A percentile compares a stretch with the other conserved stretches of the same genome.
Evolutionary conservation across 495 filamentous ascomycete species (phyloP).

Genomic region (Acidiella bohemica): DNA sequence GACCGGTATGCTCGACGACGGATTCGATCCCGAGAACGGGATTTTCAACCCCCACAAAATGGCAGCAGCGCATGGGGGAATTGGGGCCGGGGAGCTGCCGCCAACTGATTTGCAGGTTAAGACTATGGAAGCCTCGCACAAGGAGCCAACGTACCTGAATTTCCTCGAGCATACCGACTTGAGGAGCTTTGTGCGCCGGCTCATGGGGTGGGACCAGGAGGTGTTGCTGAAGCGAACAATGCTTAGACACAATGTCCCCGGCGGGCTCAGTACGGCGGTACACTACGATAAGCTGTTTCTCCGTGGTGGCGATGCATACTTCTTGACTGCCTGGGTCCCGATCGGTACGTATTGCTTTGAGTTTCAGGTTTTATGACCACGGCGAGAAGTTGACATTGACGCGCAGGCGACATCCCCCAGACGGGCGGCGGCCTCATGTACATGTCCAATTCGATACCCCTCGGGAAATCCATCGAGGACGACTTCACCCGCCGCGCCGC

Average conservation of each 20-base stretch:
- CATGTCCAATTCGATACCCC: slow-evolving; percentile 9
- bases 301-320: slow-evolving; percentile 19
- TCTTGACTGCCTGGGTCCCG: slow-evolving; percentile 25
- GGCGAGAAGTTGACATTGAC: too few relatives aligned
- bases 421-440: slow-evolving; percentile 21
- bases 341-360: too few relatives aligned
- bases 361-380: too few relatives aligned
- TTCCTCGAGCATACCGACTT: slow-evolving; percentile 19
- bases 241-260: slow-evolving; percentile 23
- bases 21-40: slow-evolving; percentile 16
- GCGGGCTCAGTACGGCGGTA: slow-evolving; percentile 17
- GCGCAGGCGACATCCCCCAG: slow-evolving; percentile 17
- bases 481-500: slow-evolving; percentile 18
- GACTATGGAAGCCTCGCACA: slow-evolving; percentile 14
- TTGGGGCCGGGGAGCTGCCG: slow-evolving; percentile 18
- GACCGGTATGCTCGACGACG: slow-evolving; percentile 20
- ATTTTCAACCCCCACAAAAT: slow-evolving; percentile 18
- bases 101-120: slow-evolving; percentile 4
- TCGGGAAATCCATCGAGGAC: slow-evolving; percentile 19
- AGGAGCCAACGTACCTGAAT: slow-evolving; percentile 10
- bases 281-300: slow-evolving; percentile 24
- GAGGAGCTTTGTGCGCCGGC: slow-evolving; percentile 13
- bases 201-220: slow-evolving; percentile 22
- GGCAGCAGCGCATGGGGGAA: slow-evolving; percentile 18
- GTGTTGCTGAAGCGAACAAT: slow-evolving; percentile 19